Evolutionary conservation across 768 basidiomycete species (phyloP), one percentile per base, ranked within the genome.

Genomic region (Lentinula detonsa): DNA sequence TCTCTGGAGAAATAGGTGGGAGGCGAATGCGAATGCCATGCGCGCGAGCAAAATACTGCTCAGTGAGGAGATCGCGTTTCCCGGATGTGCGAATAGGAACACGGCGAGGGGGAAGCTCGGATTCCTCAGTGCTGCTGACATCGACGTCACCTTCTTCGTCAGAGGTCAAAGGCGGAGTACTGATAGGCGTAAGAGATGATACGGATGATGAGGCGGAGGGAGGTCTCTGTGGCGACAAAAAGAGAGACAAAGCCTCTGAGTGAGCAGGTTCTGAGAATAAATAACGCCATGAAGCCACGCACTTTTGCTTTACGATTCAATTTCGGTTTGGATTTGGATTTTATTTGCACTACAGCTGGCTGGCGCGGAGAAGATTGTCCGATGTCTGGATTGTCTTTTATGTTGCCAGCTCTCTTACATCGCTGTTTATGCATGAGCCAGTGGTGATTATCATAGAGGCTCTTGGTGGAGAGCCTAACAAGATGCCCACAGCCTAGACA

Each of bases 381-480:
- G 51, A 46, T 54, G 66, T 67, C 48, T 59, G 49, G 48, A 62
- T 58, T 62, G 61, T 33, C 65, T 55, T 55, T 67, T 65, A 50
- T 66, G 61, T 59, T 58, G 67, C 61, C 66, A 43, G 64, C 66
- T 61, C 79, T 84, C 58, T 83, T 68, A 69, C 88, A 90, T 34
- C 86, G 78, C 43, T 76, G 75, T 35, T 83, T 77, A 66, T 90
- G 88, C 64, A 81, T 85, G 49, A 73, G 69, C 88, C 88, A 90
- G 70, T 90, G 87, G 66, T 81, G 81, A 34, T 79, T 77, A 65
- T 90, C 88, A 65, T 80, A 90, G 21, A 76, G 76, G 70, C 85
- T 86, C 72, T 88, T 89, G 35, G 76, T 70, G 15, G 87, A 88
- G 31, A 90, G 81, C 69, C 87, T 87, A 71, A 90, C 88, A 13